Percentiles rank a stretch among this genome's conserved stretches.
Conservation (phyloP, 345 rosid genomes). For the Euphorbia pulcherrima region DNA sequence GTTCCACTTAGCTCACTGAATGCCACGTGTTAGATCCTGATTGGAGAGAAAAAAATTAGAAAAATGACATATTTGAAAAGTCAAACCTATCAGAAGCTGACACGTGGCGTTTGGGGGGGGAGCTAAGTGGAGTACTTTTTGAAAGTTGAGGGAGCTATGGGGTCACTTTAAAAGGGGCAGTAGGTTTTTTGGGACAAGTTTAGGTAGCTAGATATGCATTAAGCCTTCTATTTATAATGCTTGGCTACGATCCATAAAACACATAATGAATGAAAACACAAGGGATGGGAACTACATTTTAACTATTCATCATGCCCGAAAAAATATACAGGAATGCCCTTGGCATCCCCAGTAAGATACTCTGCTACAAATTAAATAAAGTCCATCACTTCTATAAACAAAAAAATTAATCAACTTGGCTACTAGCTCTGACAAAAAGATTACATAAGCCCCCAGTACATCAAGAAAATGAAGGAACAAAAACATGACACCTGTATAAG, state of each 20-base stretch:
- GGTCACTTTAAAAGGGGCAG: too few species aligned
- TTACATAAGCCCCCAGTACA: neutral
- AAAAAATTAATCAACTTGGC: neutral
- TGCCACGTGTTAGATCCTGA: too few species aligned
- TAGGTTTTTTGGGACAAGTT: too few species aligned
- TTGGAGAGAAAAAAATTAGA: too few species aligned
- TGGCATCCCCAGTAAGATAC: neutral
- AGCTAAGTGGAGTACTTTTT: too few species aligned
- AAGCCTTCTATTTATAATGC: too few species aligned
- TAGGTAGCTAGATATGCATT: too few species aligned
- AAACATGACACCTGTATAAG: neutral
- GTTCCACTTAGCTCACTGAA: too few species aligned
- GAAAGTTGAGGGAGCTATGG: too few species aligned
- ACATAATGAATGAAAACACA: neutral
- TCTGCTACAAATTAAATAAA: neutral
- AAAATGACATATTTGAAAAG: too few species aligned
- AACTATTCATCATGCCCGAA: neutral
- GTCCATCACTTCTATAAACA: neutral
- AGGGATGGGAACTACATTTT: constrained; percentile 5
- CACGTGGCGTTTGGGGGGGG: too few species aligned
- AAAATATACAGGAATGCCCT: neutral
- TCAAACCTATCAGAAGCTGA: too few species aligned
- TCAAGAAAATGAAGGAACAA: neutral
- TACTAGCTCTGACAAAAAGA: neutral
- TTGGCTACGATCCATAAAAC: neutral